A percentile compares a stretch with the other conserved stretches of the same genome.
These are phyloP conservation scores for Puccinia triticina DNA, from an alignment of 1,284 basidiomycete genomes.

Conservation along the genomic window DNA sequence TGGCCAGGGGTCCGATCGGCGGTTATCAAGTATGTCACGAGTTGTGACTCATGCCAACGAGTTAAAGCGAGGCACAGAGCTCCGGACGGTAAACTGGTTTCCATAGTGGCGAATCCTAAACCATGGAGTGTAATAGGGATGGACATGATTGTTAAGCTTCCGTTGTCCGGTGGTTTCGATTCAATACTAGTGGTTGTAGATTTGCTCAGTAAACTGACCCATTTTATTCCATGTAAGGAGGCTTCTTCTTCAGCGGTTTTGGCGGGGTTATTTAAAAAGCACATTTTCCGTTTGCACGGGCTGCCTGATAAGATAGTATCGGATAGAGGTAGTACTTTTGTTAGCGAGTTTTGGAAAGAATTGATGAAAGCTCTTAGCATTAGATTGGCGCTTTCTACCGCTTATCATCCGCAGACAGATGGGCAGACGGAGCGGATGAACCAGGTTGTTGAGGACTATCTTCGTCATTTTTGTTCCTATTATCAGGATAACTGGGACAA, in stretches of 20 bases:
- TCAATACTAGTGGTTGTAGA: too few relatives aligned
- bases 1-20: slow-evolving; percentile 21
- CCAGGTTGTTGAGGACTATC: slow-evolving; percentile 35
- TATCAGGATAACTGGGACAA: slow-evolving; percentile 55
- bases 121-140: background rate
- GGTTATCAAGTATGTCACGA: background rate
- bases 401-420: slow-evolving; percentile 3
- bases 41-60: slow-evolving; percentile 59
- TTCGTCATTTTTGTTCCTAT: slow-evolving; percentile 53
- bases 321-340: background rate
- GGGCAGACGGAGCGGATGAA: too few relatives aligned
- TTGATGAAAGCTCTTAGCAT: background rate
- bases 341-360: slow-evolving; percentile 3
- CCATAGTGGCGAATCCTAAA: too few relatives aligned
- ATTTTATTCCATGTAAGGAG: too few relatives aligned
- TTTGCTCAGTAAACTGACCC: too few relatives aligned
- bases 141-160: background rate
- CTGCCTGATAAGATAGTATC: slow-evolving; percentile 3
- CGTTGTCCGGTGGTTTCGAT: too few relatives aligned
- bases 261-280: background rate
- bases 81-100: slow-evolving; percentile 59
- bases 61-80: slow-evolving; percentile 53
- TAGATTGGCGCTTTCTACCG: background rate
- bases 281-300: background rate
- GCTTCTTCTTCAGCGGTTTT: background rate